Percentiles rank a stretch among this genome's conserved stretches.
Conservation (phyloP, 768 basidiomycete genomes). For the Astraeus odoratus region DNA sequence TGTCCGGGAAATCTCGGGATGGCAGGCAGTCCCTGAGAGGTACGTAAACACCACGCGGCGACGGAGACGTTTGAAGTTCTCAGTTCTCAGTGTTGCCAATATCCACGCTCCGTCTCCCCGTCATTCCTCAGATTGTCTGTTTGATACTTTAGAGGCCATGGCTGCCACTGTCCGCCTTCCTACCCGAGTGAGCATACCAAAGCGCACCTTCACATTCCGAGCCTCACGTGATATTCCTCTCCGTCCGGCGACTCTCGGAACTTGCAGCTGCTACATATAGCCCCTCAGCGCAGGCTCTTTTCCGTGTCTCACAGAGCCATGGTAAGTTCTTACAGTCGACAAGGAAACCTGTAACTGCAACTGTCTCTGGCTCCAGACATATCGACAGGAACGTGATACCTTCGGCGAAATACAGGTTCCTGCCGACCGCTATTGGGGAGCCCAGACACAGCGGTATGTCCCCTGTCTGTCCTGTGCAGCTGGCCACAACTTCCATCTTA, state of each 20-base stretch:
- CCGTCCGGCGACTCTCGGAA: not conserved
- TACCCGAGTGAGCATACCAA: constrained; percentile 7
- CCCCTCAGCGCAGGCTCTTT: constrained; percentile 13
- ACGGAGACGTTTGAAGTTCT: no score
- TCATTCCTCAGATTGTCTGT: no score
- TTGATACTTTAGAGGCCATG: no score
- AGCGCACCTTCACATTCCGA: not conserved
- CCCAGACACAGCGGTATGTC: constrained; percentile 87
- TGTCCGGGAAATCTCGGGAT: no score
- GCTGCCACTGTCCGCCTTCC: constrained; percentile 5
- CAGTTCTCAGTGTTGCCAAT: not conserved
- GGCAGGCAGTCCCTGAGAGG: no score
- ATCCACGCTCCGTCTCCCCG: not conserved
- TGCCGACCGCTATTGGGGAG: constrained; percentile 90
- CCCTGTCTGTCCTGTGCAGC: not conserved
- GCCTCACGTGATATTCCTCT: constrained; percentile 17
- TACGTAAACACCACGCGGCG: no score
- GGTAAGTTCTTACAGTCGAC: constrained; percentile 19
- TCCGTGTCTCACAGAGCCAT: constrained; percentile 29
- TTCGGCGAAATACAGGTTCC: constrained; percentile 94
- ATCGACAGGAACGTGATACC: constrained; percentile 84
- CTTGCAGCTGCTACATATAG: constrained; percentile 3
- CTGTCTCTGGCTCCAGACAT: constrained; percentile 36
- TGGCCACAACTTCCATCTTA: constrained; percentile 23
- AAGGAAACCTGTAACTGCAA: not conserved